Base-by-base conservation (phyloP, 2,329 filamentous ascomycete genomes). In the Colletotrichum abscissum region DNA sequence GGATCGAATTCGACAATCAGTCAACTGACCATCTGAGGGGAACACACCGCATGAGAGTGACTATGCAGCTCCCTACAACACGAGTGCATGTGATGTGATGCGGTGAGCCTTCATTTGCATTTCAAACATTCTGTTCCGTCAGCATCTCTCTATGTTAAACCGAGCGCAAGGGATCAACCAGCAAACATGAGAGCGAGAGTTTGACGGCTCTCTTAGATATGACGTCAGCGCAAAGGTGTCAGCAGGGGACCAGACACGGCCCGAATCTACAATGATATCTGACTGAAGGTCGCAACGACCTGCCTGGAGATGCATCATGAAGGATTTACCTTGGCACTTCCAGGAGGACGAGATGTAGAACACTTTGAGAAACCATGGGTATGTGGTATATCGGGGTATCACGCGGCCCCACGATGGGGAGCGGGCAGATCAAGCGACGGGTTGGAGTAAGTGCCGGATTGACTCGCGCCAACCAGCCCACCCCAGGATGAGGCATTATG, bases 391-490 rank as follows among this genome's bases (percentile, higher is more conserved):
- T 57, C 35, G 57, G 46, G 22, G n/a, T 35, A 42, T 70, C 67
- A 65, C 70, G 70, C 55, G 66, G 63, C 60, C 42, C 42, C 46
- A 30, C 46, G 24, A 49, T 59, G 66, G n/a, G 42, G 66, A 42
- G 59, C 60, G 42, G 69, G 24, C 54, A 72, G 65, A 54, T 69
- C 58, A 63, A 72, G 59, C 70, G 60, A 64, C 54, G 59, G 66
- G n/a, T n/a, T 55, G 42, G 59, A 35, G 46, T 26, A 56, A 69
- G 66, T 69, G 59, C 54, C 66, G 66, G 56, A 55, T 71, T 72
- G 70, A 72, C 70, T 72, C 70, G 59, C 42, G 70, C 70, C 67
- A 57, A 60, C 67, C 42, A 60, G 60, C 67, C 26, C 26, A 70
- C 49, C 70, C 70, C 60, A 52, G 59, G 28, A 73, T 65, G 70